Percentiles rank a stretch among this genome's conserved stretches.
These are phyloP conservation scores for Epithemia pelagica DNA, from an alignment of 108 stramenopile species.

Conservation along the genomic window DNA sequence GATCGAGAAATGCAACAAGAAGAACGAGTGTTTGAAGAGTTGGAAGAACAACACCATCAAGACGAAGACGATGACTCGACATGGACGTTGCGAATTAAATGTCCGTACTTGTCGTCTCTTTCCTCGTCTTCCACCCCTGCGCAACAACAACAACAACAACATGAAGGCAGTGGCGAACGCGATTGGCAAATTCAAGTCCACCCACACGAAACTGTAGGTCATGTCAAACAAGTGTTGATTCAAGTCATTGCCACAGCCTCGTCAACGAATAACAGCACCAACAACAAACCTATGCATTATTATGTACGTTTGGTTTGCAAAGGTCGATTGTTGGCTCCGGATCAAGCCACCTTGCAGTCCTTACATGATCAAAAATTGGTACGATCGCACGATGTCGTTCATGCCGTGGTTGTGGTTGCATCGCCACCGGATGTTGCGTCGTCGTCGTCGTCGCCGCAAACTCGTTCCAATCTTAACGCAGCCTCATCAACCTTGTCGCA, in stretches of 20 bases:
- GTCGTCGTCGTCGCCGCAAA: not conserved
- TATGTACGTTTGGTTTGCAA: conserved; percentile 69
- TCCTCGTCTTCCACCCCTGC: not conserved
- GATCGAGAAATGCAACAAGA: not conserved
- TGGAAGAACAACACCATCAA: not conserved
- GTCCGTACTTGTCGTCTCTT: not conserved
- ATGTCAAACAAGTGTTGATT: not conserved
- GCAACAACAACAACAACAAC: not conserved
- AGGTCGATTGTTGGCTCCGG: conserved; percentile 70
- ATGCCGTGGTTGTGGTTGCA: conserved; percentile 58
- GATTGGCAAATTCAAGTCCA: not conserved
- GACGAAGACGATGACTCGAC: not conserved
- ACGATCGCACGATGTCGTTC: conserved; percentile 42
- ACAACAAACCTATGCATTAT: conserved; percentile 2
- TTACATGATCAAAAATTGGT: conserved; percentile 37
- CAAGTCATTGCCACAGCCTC: not conserved
- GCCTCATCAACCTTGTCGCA: not conserved
- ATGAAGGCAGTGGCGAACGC: not conserved
- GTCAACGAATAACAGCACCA: not conserved
- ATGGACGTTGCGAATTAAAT: not conserved
- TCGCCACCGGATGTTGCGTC: conserved; percentile 28
- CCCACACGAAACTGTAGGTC: not conserved
- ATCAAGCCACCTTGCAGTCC: conserved; percentile 34
- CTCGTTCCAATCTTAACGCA: not conserved
- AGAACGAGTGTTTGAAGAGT: not conserved